phyloP scores from a whole-genome alignment of 2,329 filamentous ascomycete species.

The Penicillium crustosum region DNA sequence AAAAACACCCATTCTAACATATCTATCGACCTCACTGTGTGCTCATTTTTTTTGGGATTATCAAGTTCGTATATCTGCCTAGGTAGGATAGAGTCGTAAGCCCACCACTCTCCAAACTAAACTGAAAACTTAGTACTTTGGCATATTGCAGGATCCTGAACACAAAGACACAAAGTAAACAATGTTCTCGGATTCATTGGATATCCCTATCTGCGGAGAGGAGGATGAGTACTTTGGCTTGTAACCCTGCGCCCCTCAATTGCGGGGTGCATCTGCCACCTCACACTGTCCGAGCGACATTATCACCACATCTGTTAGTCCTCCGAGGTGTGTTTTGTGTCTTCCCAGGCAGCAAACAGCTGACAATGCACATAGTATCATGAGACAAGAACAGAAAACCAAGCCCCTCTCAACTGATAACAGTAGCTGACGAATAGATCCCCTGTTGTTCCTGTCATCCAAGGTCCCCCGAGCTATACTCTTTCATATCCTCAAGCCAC shows the following conservation, averaged over 20 bases:
- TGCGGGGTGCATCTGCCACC: conserved; percentile 25
- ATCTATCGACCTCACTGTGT: background rate
- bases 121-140: background rate
- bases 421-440: background rate
- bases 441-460: background rate
- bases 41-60: too few species aligned
- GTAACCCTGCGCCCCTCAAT: conserved; percentile 4
- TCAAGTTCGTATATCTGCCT: too few species aligned
- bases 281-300: conserved; percentile 15
- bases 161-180: background rate
- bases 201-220: background rate
- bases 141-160: background rate
- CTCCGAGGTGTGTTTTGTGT: background rate
- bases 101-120: background rate
- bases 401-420: background rate
- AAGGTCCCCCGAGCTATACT: background rate
- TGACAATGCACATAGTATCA: conserved; percentile 1
- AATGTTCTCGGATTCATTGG: background rate
- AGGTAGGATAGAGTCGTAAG: background rate
- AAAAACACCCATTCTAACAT: background rate
- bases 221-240: background rate
- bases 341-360: background rate
- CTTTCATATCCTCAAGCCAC: background rate
- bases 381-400: conserved; percentile 3
- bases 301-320: background rate